Evolutionary conservation across 1,284 basidiomycete genomes (phyloP), one percentile per base, ranked within the genome.

Genomic region (Takashimella koratensis): DNA sequence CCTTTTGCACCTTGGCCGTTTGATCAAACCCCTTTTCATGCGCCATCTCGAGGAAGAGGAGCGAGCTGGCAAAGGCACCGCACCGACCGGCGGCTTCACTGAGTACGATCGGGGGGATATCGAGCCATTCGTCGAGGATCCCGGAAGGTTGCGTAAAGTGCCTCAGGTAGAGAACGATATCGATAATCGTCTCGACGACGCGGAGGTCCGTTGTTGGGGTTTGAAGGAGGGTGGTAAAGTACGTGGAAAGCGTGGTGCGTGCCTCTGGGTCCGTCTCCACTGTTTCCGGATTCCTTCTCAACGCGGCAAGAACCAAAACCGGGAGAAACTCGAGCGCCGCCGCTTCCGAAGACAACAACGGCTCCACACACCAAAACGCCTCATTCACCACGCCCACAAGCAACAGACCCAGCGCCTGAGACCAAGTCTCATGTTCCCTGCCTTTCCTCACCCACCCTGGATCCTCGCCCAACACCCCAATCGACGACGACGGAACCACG

Each of bases 1-100:
- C 73, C 46, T 67, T 63, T 42, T 73, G 71, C 1, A 71, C 58
- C 4, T 59, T 51, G 23, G 26, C 27, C 0, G 56, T 51, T 19
- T 57, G 30, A 39, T 69, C 60, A 8, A 60, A 58, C 10, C 56
- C 60, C 57, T 63, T 52, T 56, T 90, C 88, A 10, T 79, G 76
- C 0, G 83, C 84, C 16, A 96, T 80, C 66, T 98, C 95, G 43
- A 97, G 78, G 71, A 95, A 97, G 19, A 98, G 80, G 40, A 98
- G 79, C 0, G 90, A 86, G 0, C 92, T 92, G 2, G 91, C 90
- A 70, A 88, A 96, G 4, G 88, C 84, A 1, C 88, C 88, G 57
- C 86, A 91, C 41, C 77, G 74, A 50, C 91, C 83, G 2, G 94
- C 88, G 16, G 84, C 87, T 57, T 79, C 78, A 12, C 87, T 85